A percentile compares a stretch with the other conserved stretches of the same genome.
Conservation (phyloP, 2,329 filamentous ascomycete genomes). For the Colletotrichum sp. region DNA sequence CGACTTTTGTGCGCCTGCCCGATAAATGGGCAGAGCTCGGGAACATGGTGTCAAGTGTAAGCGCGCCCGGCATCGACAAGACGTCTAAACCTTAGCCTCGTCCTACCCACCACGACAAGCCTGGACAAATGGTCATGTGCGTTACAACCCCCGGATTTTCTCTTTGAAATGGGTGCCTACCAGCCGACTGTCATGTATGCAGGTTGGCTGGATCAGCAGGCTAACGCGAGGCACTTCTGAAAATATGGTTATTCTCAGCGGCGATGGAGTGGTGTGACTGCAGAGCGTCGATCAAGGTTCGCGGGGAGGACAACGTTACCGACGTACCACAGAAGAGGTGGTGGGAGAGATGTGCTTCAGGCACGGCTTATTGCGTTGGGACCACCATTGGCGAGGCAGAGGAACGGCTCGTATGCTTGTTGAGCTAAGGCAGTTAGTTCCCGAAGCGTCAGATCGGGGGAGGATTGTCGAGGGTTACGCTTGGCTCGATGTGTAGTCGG, state of each 20-base stretch:
- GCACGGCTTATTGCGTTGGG: neutral
- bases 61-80: neutral
- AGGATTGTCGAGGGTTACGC: neutral
- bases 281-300: neutral
- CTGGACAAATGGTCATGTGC: neutral
- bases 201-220: neutral
- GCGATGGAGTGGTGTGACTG: neutral
- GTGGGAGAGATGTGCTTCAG: neutral
- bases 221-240: neutral
- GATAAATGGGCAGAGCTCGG: neutral
- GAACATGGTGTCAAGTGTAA: neutral
- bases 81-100: neutral
- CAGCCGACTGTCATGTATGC: neutral
- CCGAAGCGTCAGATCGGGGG: constrained; percentile 2
- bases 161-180: neutral
- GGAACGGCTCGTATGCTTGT: neutral
- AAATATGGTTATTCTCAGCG: neutral
- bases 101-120: neutral
- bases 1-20: neutral
- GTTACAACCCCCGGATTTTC: constrained; percentile 6
- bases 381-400: neutral
- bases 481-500: constrained; percentile 18
- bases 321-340: neutral
- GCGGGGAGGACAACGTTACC: neutral
- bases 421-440: constrained; percentile 4